phyloP scores from a whole-genome alignment of 768 basidiomycete genomes.

The Exsudoporus frostii region DNA sequence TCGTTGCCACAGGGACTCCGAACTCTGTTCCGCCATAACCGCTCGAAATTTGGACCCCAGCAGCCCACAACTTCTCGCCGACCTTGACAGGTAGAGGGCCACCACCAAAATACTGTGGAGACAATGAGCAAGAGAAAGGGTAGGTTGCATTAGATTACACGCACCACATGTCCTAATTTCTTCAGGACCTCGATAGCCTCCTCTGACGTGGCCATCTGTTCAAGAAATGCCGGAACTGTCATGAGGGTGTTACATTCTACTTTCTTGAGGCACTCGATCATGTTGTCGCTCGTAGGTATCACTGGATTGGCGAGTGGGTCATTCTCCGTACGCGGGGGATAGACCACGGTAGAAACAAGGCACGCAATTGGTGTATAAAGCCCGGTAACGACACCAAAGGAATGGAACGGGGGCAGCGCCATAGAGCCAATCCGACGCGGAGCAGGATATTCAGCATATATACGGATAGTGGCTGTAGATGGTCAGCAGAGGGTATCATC shows the following conservation, averaged over 20 bases:
- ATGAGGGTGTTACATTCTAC: slow-evolving; percentile 31
- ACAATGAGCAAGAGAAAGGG: not conserved
- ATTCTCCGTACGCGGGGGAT: slow-evolving; percentile 24
- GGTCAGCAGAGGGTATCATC: not conserved
- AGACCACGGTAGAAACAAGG: slow-evolving; percentile 19
- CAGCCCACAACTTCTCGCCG: slow-evolving; percentile 32
- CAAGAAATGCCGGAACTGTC: slow-evolving; percentile 38
- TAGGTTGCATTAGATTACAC: not conserved
- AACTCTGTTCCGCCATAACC: slow-evolving; percentile 39
- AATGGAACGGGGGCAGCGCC: slow-evolving; percentile 29
- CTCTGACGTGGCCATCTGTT: slow-evolving; percentile 32
- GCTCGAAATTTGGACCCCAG: slow-evolving; percentile 33
- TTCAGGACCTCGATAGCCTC: slow-evolving; percentile 26
- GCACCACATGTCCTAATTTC: slow-evolving; percentile 28
- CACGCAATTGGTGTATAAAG: slow-evolving; percentile 21
- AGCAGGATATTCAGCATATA: slow-evolving; percentile 2
- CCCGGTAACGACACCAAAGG: slow-evolving; percentile 13
- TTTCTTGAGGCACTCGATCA: slow-evolving; percentile 33
- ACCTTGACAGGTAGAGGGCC: slow-evolving; percentile 35
- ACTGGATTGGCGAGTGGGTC: slow-evolving; percentile 30
- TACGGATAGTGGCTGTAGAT: slow-evolving; percentile 1
- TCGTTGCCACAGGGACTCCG: slow-evolving; percentile 5
- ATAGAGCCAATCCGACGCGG: slow-evolving; percentile 22
- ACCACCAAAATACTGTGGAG: slow-evolving; percentile 38
- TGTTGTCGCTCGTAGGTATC: slow-evolving; percentile 38